Percentiles rank a stretch among this genome's conserved stretches.
These are phyloP conservation scores for Tetrapisispora phaffii DNA, from an alignment of 805 yeast genomes.

Conservation along the genomic window DNA sequence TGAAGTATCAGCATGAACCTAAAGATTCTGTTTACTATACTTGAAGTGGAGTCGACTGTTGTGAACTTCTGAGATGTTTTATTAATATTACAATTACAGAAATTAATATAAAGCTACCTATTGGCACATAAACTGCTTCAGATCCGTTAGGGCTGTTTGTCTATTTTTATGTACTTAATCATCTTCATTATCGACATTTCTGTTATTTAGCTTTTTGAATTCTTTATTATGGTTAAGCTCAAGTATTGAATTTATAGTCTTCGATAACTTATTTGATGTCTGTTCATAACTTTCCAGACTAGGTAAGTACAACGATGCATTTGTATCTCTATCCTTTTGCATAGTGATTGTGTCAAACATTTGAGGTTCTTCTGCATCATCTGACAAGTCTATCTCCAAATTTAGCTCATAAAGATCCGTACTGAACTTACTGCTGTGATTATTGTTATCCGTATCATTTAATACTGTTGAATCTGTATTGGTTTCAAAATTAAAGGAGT, in stretches of 20 bases:
- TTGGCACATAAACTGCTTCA: too few relatives aligned
- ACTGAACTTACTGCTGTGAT: conserved; percentile 2
- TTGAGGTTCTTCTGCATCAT: conserved; percentile 1
- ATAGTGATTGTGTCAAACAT: background rate
- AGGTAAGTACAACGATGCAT: conserved; percentile 6
- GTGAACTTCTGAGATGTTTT: too few relatives aligned
- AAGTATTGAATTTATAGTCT: conserved; percentile 4
- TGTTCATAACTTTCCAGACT: conserved; percentile 5
- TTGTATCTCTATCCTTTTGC: background rate
- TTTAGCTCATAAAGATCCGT: conserved; percentile 10
- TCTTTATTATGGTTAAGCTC: background rate
- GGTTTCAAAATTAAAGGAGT: conserved; percentile 17
- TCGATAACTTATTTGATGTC: conserved; percentile 5
- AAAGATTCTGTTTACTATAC: too few relatives aligned
- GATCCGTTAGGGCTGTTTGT: too few relatives aligned
- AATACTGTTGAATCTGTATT: background rate
- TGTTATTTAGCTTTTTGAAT: background rate
- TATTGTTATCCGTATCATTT: background rate
- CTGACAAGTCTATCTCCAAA: conserved; percentile 1
- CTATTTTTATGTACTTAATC: too few relatives aligned
- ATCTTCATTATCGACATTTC: background rate
- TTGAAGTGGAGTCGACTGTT: too few relatives aligned
- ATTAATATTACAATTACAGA: too few relatives aligned
- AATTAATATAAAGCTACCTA: too few relatives aligned
- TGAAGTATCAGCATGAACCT: too few relatives aligned